Conservation (phyloP, 2,329 filamentous ascomycete genomes). For the Emmonsia crescens region DNA sequence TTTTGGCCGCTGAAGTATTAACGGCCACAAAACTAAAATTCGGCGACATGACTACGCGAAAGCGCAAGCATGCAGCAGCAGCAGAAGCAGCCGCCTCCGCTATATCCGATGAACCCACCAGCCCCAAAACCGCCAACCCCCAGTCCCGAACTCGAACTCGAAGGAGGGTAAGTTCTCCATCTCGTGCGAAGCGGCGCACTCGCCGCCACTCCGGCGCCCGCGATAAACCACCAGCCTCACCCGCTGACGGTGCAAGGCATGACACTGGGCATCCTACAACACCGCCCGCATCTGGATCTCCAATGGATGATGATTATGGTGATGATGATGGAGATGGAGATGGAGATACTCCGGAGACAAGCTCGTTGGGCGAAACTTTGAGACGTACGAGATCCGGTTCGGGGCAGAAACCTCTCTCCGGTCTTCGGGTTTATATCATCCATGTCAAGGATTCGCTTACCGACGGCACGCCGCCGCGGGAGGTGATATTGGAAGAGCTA, state of each 20-base stretch:
- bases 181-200: not conserved
- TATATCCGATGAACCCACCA: conserved; percentile 2
- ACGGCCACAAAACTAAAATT: conserved; percentile 33
- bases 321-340: too few relatives aligned
- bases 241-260: not conserved
- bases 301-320: not conserved
- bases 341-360: not conserved
- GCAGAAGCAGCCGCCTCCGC: conserved; percentile 8
- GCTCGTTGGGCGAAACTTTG: not conserved
- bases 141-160: not conserved
- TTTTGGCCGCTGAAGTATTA: conserved; percentile 61
- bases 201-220: not conserved
- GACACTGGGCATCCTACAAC: not conserved
- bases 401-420: conserved; percentile 45
- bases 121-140: conserved; percentile 3
- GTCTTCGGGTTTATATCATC: conserved; percentile 74
- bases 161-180: not conserved
- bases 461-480: conserved; percentile 55
- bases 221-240: not conserved
- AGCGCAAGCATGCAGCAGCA: conserved; percentile 32
- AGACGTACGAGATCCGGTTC: not conserved
- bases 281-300: not conserved
- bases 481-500: conserved; percentile 61
- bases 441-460: conserved; percentile 81
- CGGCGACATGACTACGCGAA: conserved; percentile 26